Percentiles rank a stretch among this genome's conserved stretches.
phyloP scores from a whole-genome alignment of 108 stramenopile species.

The Cyclotella kingstonii region DNA sequence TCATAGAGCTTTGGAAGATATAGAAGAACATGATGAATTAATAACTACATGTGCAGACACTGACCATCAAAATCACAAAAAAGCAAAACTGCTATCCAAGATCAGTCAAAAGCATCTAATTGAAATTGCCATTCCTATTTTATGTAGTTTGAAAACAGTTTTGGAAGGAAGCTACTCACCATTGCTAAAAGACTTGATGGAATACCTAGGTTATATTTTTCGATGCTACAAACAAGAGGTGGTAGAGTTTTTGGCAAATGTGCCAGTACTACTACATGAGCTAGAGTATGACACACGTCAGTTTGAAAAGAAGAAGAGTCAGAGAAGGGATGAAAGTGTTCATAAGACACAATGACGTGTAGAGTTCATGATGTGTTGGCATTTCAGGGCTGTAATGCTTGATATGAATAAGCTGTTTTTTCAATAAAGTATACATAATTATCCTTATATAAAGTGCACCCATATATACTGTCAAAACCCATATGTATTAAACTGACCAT shows the following conservation, averaged over 20 bases:
- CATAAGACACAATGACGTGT: no score
- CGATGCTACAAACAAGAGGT: constrained; percentile 77
- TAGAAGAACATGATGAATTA: constrained; percentile 47
- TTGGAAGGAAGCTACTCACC: constrained; percentile 84
- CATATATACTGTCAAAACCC: no score
- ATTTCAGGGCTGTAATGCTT: no score
- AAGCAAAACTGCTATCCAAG: constrained; percentile 80
- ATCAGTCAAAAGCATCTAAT: constrained; percentile 89
- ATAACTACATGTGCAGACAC: no score
- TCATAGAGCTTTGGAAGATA: constrained; percentile 45
- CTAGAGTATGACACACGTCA: constrained; percentile 79
- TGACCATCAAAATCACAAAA: constrained; percentile 69
- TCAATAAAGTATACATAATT: no score
- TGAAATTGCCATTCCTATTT: constrained; percentile 89
- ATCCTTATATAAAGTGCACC: no score
- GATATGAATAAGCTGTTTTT: no score
- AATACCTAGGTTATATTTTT: constrained; percentile 77
- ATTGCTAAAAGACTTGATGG: constrained; percentile 80
- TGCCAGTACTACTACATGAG: constrained; percentile 81
- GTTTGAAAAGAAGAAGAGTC: constrained; percentile 23
- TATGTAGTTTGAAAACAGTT: constrained; percentile 83
- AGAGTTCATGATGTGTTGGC: no score
- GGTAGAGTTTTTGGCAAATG: constrained; percentile 74
- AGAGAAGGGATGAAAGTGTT: no score
- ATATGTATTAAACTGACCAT: no score